Conservation (phyloP, 208 protist species). For the Crithidia bombi region DNA sequence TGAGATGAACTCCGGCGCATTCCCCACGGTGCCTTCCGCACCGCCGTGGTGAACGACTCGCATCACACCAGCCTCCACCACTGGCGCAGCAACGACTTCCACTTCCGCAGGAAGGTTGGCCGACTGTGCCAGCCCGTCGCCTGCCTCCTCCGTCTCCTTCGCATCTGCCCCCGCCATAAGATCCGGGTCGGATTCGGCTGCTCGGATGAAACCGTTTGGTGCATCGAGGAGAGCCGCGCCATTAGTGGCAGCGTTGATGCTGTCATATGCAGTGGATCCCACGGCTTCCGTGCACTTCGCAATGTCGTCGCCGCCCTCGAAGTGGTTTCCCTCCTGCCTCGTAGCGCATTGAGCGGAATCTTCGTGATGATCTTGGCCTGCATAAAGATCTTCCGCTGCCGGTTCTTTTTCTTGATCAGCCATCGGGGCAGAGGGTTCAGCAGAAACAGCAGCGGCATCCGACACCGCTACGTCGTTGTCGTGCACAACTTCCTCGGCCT, state of each 20-base stretch:
- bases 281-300: too few relatives aligned
- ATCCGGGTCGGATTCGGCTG: too few relatives aligned
- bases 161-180: background rate
- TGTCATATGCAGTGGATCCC: too few relatives aligned
- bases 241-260: too few relatives aligned
- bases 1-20: background rate
- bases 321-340: too few relatives aligned
- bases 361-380: background rate
- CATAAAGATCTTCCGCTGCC: background rate
- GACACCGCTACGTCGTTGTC: too few relatives aligned
- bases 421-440: too few relatives aligned
- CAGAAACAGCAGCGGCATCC: too few relatives aligned
- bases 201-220: too few relatives aligned
- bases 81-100: background rate
- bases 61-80: background rate
- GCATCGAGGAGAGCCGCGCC: too few relatives aligned
- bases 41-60: background rate
- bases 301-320: too few relatives aligned
- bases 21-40: background rate
- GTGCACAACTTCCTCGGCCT: too few relatives aligned
- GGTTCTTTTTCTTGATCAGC: background rate
- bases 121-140: background rate
- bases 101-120: background rate
- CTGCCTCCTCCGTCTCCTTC: background rate
- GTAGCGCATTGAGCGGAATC: background rate